Conservation (phyloP, 2,329 filamentous ascomycete species). For the Trichoderma asperellum region DNA sequence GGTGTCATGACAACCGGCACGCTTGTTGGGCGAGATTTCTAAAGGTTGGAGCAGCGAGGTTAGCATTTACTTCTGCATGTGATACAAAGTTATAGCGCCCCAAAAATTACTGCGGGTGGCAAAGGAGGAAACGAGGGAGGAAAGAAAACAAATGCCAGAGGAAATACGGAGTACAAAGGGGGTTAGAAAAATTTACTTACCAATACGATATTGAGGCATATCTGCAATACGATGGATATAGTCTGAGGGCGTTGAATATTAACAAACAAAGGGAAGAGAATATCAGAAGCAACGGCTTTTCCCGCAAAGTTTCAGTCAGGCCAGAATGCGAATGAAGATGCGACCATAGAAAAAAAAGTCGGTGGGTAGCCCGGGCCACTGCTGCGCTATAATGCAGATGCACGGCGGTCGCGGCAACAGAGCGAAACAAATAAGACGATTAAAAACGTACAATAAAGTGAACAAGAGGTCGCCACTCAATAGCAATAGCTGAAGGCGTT, state of each 20-base stretch:
- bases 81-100: neutral
- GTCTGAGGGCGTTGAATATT: conserved; percentile 15
- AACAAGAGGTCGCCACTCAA: neutral
- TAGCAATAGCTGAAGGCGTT: neutral
- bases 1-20: conserved; percentile 73
- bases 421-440: neutral
- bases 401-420: neutral
- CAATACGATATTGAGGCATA: conserved; percentile 54
- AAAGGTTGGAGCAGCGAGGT: conserved; percentile 2
- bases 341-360: conserved; percentile 27
- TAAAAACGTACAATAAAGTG: neutral
- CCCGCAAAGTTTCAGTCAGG: conserved; percentile 6
- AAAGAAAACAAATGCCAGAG: neutral
- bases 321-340: neutral
- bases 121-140: neutral
- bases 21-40: conserved; percentile 73
- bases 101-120: neutral
- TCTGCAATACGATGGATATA: conserved; percentile 29
- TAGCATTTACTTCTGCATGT: neutral
- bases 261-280: conserved; percentile 1
- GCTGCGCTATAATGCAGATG: neutral
- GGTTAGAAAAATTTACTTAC: conserved; percentile 41
- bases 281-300: conserved; percentile 1
- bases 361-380: neutral
- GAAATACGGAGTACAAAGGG: neutral